Evolutionary conservation across 495 filamentous ascomycete genomes (phyloP).

Genomic region (Hypoxylon fragiforme): DNA sequence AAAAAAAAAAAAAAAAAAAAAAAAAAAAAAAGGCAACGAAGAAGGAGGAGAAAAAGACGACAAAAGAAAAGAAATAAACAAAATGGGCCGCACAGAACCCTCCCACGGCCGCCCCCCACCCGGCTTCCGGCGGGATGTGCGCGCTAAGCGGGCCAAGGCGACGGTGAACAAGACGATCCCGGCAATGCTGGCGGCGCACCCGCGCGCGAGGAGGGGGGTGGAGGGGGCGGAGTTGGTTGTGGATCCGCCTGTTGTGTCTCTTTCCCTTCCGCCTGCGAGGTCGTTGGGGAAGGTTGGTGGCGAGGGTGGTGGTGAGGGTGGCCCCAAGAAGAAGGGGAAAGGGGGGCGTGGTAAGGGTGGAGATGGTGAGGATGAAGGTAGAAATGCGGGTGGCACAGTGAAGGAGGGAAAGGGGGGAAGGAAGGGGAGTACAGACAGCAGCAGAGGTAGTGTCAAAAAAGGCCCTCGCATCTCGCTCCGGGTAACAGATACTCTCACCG

Average conservation of each 20-base stretch:
- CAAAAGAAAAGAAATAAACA: not conserved
- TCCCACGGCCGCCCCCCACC: constrained; percentile 31
- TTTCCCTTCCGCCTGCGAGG: too few species aligned
- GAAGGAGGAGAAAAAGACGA: too few species aligned
- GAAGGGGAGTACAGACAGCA: not conserved
- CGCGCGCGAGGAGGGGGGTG: constrained; percentile 53
- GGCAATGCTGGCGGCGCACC: constrained; percentile 48
- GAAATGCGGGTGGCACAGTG: not conserved
- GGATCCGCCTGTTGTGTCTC: constrained; percentile 33
- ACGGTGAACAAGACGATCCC: constrained; percentile 58
- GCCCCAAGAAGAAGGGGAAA: not conserved
- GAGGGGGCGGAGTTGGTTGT: constrained; percentile 53
- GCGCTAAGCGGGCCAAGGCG: constrained; percentile 54
- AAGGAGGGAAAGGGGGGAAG: not conserved
- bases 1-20: too few species aligned
- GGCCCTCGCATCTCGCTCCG: constrained; percentile 43
- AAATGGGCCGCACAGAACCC: constrained; percentile 39
- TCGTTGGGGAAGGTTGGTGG: too few species aligned
- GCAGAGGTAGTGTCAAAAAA: not conserved
- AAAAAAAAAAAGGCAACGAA: too few species aligned
- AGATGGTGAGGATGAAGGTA: not conserved
- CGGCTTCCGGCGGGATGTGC: constrained; percentile 40
- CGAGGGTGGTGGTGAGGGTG: too few species aligned
- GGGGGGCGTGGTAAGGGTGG: too few species aligned
- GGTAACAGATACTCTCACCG: constrained; percentile 51